These are phyloP conservation scores for Diplogelasinospora grovesii DNA, from an alignment of 495 filamentous ascomycete species.

Conservation along the genomic window DNA sequence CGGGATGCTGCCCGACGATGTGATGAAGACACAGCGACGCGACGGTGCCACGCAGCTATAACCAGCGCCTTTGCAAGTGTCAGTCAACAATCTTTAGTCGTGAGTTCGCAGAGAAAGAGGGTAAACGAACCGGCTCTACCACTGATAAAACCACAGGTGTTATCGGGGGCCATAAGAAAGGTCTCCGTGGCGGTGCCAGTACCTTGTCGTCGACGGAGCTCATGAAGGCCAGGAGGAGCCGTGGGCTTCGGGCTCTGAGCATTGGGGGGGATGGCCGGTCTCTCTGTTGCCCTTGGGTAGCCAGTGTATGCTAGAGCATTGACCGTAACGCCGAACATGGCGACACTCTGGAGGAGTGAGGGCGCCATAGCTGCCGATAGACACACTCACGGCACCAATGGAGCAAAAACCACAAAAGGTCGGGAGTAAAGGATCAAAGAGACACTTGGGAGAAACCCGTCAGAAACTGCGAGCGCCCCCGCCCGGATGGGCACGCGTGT, in stretches of 20 bases:
- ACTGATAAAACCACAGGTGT: conserved; percentile 42
- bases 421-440: no score
- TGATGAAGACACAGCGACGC: conserved; percentile 26
- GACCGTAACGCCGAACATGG: conserved; percentile 25
- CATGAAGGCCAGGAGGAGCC: conserved; percentile 21
- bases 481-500: no score
- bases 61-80: conserved; percentile 19
- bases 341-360: conserved; percentile 1
- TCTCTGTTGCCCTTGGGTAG: conserved; percentile 26
- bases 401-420: no score
- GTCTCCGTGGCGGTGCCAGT: conserved; percentile 15
- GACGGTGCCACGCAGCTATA: conserved; percentile 17
- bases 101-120: no score
- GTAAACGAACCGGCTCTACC: conserved; percentile 26
- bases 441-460: no score
- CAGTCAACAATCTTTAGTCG: background rate
- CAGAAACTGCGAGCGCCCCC: no score
- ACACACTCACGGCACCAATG: no score
- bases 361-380: no score
- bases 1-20: conserved; percentile 9
- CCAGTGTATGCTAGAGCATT: conserved; percentile 29
- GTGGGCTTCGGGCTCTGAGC: conserved; percentile 27
- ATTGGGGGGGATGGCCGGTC: conserved; percentile 12
- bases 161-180: conserved; percentile 39
- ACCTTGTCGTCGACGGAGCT: conserved; percentile 26